Percentiles rank a stretch among this genome's conserved stretches.
phyloP scores from a whole-genome alignment of 768 basidiomycete genomes.

The Lactarius sanguifluus region DNA sequence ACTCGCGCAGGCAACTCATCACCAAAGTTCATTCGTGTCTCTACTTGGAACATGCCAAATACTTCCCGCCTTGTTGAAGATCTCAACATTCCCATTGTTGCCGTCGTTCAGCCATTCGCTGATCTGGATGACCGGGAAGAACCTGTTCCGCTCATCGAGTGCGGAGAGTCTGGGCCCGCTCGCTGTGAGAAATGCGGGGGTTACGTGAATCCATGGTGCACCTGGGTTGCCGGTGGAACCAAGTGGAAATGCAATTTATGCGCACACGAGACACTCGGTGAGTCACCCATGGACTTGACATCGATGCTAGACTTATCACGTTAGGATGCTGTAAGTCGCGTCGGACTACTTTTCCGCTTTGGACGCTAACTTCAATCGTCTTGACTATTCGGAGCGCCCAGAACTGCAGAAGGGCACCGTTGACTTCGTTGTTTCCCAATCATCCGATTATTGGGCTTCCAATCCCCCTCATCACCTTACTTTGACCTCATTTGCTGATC shows the following conservation, averaged over 20 bases:
- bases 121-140: slow-evolving; percentile 78
- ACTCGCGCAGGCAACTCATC: slow-evolving; percentile 71
- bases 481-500: slow-evolving; percentile 52
- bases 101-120: slow-evolving; percentile 89
- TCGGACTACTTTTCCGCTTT: slow-evolving; percentile 83
- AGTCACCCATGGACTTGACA: slow-evolving; percentile 31
- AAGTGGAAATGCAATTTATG: slow-evolving; percentile 95
- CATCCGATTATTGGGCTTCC: slow-evolving; percentile 79
- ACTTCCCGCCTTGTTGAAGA: slow-evolving; percentile 76
- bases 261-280: slow-evolving; percentile 79
- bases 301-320: slow-evolving; percentile 5
- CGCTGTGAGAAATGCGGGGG: slow-evolving; percentile 83
- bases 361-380: slow-evolving; percentile 70
- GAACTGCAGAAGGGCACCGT: slow-evolving; percentile 91
- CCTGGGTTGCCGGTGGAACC: slow-evolving; percentile 77
- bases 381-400: slow-evolving; percentile 79
- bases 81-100: slow-evolving; percentile 80
- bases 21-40: slow-evolving; percentile 84
- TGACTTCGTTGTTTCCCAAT: slow-evolving; percentile 74
- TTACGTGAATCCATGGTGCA: slow-evolving; percentile 94
- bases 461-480: slow-evolving; percentile 56
- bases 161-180: slow-evolving; percentile 70
- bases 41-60: slow-evolving; percentile 87
- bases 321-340: slow-evolving; percentile 49
- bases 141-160: slow-evolving; percentile 72